Conservation (phyloP, 441 rosid genomes). For the Adansonia madagascariensis region DNA sequence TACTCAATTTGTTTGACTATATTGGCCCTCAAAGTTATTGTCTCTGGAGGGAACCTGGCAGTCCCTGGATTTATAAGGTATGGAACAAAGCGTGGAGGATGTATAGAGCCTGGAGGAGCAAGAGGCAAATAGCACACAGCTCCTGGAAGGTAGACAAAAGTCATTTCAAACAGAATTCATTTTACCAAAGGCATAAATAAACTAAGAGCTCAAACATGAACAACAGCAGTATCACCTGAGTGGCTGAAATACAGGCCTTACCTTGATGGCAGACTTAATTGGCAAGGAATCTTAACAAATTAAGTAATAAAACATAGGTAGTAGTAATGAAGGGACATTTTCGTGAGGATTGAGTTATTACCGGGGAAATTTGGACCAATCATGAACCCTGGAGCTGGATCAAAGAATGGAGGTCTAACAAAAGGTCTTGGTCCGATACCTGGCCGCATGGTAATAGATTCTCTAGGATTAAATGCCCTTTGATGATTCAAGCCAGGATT, state of each 20-base stretch:
- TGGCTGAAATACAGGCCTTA: slow-evolving; percentile 15
- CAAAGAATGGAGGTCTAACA: slow-evolving; percentile 58
- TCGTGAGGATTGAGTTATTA: slow-evolving; percentile 41
- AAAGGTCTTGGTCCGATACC: slow-evolving; percentile 70
- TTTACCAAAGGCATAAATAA: slow-evolving; percentile 1
- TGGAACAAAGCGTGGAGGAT: slow-evolving; percentile 58
- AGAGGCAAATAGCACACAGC: slow-evolving; percentile 68
- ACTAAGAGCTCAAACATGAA: slow-evolving; percentile 3
- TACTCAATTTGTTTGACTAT: slow-evolving; percentile 80
- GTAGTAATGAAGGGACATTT: slow-evolving; percentile 7
- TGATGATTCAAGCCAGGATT: slow-evolving; percentile 69
- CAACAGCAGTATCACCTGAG: slow-evolving; percentile 4
- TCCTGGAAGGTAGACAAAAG: slow-evolving; percentile 46
- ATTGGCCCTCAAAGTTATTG: slow-evolving; percentile 49
- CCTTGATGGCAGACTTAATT: background rate
- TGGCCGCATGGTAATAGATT: slow-evolving; percentile 53
- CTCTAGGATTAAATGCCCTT: slow-evolving; percentile 60
- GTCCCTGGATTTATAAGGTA: slow-evolving; percentile 61
- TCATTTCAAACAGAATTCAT: slow-evolving; percentile 26
- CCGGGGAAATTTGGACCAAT: slow-evolving; percentile 80
- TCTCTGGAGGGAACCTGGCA: slow-evolving; percentile 53
- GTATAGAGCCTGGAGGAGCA: slow-evolving; percentile 67
- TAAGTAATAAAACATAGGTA: background rate
- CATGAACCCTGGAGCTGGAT: slow-evolving; percentile 74
- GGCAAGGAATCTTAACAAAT: slow-evolving; percentile 6